Conservation (phyloP, 2,329 filamentous ascomycete species). For the Penicillium sp. region DNA sequence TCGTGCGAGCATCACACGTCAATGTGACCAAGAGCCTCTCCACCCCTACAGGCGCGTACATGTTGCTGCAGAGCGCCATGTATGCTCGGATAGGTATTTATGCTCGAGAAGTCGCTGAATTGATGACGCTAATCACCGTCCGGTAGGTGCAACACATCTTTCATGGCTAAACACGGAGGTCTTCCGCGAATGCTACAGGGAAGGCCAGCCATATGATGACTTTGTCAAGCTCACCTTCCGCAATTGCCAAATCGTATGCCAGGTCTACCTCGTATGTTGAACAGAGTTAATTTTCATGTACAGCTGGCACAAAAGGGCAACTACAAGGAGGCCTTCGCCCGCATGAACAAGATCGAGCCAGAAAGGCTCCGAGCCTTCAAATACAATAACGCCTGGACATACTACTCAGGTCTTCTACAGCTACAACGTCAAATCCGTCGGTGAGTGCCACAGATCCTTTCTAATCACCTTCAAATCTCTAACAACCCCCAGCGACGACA, state of each 20-base stretch:
- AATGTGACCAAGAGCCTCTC: constrained; percentile 72
- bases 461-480: constrained; percentile 4
- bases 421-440: constrained; percentile 41
- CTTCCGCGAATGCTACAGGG: constrained; percentile 68
- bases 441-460: constrained; percentile 21
- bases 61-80: constrained; percentile 66
- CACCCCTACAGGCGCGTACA: constrained; percentile 67
- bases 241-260: constrained; percentile 57
- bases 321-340: constrained; percentile 63
- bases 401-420: constrained; percentile 43
- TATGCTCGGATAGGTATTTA: constrained; percentile 68
- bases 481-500: constrained; percentile 48
- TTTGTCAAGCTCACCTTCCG: constrained; percentile 69
- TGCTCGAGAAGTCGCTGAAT: not conserved
- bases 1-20: constrained; percentile 77
- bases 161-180: constrained; percentile 61
- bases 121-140: constrained; percentile 10
- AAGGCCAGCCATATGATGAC: constrained; percentile 67
- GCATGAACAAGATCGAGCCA: constrained; percentile 57
- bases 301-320: constrained; percentile 60
- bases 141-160: constrained; percentile 50
- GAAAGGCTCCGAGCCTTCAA: constrained; percentile 68
- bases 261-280: not conserved
- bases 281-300: constrained; percentile 1
- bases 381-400: constrained; percentile 58